Percentiles rank a stretch among this genome's conserved stretches.
Conservation (phyloP, 768 basidiomycete species). For the Rhodosporidiobolus odoratus region DNA sequence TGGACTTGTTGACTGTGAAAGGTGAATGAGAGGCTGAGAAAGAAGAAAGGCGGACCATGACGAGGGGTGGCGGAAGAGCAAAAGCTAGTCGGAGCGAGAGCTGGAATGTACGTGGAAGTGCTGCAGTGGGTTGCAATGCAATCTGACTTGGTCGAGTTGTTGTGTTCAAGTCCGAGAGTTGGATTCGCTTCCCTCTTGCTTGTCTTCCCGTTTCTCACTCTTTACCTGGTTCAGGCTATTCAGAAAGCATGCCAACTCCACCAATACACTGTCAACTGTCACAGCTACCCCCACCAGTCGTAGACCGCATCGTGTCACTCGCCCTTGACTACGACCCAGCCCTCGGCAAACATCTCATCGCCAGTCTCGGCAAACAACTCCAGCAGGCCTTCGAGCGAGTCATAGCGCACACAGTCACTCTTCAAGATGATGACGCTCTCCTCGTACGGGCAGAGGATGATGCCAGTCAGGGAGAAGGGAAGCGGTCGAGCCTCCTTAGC, state of each 20-base stretch:
- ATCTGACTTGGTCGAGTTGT: too few species aligned
- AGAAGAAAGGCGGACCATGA: too few species aligned
- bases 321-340: neutral
- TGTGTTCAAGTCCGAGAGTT: too few species aligned
- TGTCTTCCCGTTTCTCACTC: neutral
- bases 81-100: too few species aligned
- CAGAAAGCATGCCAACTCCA: neutral
- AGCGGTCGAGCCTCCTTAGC: neutral
- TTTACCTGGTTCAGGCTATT: too few species aligned
- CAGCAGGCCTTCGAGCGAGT: neutral
- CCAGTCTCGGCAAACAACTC: neutral
- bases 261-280: neutral
- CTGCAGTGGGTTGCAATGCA: too few species aligned
- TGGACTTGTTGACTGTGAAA: neutral
- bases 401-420: neutral
- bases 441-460: conserved; percentile 4
- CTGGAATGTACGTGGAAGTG: too few species aligned
- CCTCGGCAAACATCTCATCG: neutral
- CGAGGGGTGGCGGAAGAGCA: too few species aligned
- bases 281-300: neutral
- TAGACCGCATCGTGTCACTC: conserved; percentile 18
- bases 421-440: conserved; percentile 26
- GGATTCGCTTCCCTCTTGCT: neutral
- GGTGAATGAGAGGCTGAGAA: neutral
- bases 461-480: neutral